Evolutionary conservation across 2,329 filamentous ascomycete genomes (phyloP).

Genomic region (Fusarium solani-melongenae): DNA sequence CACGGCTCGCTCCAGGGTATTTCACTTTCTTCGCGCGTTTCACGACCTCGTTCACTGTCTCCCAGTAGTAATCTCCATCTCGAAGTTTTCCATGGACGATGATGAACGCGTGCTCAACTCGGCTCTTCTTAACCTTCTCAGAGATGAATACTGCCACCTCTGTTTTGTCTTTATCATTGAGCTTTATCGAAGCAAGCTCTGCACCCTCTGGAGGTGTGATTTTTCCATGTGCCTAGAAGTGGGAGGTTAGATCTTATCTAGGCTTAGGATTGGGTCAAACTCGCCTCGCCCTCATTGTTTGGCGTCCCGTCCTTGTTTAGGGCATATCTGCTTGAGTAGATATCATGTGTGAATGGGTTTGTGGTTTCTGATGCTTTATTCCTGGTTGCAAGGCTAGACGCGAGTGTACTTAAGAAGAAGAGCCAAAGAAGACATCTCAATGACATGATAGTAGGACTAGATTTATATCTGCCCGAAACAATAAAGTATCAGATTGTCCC

Average conservation of each 20-base stretch:
- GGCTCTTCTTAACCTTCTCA: neutral
- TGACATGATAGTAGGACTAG: neutral
- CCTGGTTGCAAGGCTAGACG: neutral
- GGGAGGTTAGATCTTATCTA: neutral
- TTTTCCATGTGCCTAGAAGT: neutral
- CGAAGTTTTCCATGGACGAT: neutral
- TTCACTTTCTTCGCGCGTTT: neutral
- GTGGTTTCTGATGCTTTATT: no score
- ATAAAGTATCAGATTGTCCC: neutral
- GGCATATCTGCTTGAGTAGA: neutral
- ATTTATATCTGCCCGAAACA: neutral
- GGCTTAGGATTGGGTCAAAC: neutral
- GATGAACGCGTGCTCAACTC: neutral
- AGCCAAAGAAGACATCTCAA: neutral
- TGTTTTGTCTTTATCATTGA: neutral
- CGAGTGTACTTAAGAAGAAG: neutral
- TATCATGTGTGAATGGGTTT: neutral
- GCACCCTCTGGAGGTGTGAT: neutral
- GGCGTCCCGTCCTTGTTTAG: neutral
- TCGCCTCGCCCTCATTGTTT: neutral
- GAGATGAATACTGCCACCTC: neutral
- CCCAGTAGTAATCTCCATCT: neutral
- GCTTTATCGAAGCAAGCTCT: neutral
- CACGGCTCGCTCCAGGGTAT: neutral
- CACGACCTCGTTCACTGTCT: neutral